Evolutionary conservation across 1,139 yeast species (phyloP), one percentile per base, ranked within the genome.

Genomic region (Geotrichum aggregatum): DNA sequence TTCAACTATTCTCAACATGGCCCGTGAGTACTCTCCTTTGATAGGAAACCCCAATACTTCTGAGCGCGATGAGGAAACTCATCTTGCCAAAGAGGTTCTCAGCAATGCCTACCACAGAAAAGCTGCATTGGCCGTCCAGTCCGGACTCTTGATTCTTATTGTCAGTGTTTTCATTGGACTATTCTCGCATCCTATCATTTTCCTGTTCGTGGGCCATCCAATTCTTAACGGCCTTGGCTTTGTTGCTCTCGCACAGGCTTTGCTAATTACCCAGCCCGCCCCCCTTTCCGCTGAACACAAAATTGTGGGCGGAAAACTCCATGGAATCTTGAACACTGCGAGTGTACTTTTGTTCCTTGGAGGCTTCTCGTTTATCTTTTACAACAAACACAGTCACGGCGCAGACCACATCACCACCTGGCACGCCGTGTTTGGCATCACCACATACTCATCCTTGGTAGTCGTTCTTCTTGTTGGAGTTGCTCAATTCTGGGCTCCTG

Each of bases 361-460:
- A 16, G 68, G 66, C 1, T 58, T 57, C 26, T 52, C 56, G 21
- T 49, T 56, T 36, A 62, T 66, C 39, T 58, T 61, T 44, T 59
- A 58, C 58, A 64, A 63, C 58, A 66, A 66, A 56, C 54, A 57
- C 33, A 39, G 48, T 30, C 61, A 63, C 53, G 55, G 55, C 28
- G 64, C 65, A 2, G 50, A 39, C 24, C 70, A 66, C 58, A 52
- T 63, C 44, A 58, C 63, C 22, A 61, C 68, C 8, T 61, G 66
- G 59, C 70, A 66, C 53, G 67, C 64, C 31, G 52, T 55, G 18
- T 55, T 65, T 45, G 70, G 70, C 8, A 43, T 63, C 30, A 31
- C 55, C 28, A 61, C 68, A 13, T 59, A 57, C 44, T 35, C 46
- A 5, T 35, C 56, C 3, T 51, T 66, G 40, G 46, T 56, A 3